Evolutionary conservation across 192 early-diverging fungal genomes (phyloP).

Genomic region (Martensiomyces pterosporus): DNA sequence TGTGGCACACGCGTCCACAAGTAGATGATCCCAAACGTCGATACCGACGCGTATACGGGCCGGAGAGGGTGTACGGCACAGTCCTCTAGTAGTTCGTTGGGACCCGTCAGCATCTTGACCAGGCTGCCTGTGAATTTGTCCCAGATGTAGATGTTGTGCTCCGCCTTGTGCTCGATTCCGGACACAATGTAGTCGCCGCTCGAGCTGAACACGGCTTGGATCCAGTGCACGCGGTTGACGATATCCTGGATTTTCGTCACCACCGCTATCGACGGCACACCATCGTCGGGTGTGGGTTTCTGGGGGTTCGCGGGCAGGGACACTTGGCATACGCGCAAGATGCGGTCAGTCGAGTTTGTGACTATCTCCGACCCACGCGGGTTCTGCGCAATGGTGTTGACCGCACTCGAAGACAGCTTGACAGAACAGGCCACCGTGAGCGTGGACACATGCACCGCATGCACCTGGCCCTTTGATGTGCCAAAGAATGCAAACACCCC

Average conservation of each 20-base stretch:
- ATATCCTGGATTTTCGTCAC: conserved; percentile 81
- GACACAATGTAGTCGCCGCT: conserved; percentile 86
- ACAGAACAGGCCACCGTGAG: conserved; percentile 18
- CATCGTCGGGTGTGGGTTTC: conserved; percentile 2
- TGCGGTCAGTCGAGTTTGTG: conserved; percentile 75
- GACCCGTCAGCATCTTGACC: conserved; percentile 88
- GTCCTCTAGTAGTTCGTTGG: conserved; percentile 78
- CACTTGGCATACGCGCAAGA: conserved; percentile 66
- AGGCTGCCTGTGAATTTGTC: conserved; percentile 76
- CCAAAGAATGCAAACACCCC: conserved; percentile 39
- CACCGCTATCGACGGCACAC: conserved; percentile 26
- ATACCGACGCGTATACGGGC: conserved; percentile 80
- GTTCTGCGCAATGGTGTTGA: conserved; percentile 37
- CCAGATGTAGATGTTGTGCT: conserved; percentile 95
- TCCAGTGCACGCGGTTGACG: conserved; percentile 90
- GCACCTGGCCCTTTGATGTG: conserved; percentile 28
- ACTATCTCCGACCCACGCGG: conserved; percentile 60
- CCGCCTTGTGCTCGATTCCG: conserved; percentile 78
- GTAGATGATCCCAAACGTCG: conserved; percentile 76
- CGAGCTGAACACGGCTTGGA: conserved; percentile 77
- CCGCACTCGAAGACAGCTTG: conserved; percentile 32
- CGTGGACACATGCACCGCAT: conserved; percentile 36
- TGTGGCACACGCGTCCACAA: conserved; percentile 80
- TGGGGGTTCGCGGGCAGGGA: conserved; percentile 16
- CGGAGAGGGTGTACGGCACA: conserved; percentile 76